Evolutionary conservation across 2,329 filamentous ascomycete genomes (phyloP).

Genomic region (Fusarium piperis): DNA sequence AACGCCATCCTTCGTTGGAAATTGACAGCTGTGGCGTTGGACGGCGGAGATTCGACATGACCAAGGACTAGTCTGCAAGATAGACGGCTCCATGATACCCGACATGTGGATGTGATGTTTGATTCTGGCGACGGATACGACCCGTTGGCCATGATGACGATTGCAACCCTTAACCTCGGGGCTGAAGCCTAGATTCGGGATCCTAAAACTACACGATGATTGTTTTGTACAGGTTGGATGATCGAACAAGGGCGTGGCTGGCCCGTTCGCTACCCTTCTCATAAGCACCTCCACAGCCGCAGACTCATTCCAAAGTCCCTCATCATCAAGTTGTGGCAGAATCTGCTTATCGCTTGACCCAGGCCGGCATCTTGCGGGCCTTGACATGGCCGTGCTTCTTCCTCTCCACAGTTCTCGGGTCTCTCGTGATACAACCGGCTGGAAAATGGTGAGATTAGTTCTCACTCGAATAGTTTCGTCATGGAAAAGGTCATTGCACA

Average conservation of each 20-base stretch:
- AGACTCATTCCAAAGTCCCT: slow-evolving; percentile 25
- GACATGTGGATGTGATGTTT: background rate
- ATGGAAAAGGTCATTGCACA: slow-evolving; percentile 48
- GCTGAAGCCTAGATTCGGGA: slow-evolving; percentile 22
- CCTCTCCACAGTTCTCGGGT: slow-evolving; percentile 91
- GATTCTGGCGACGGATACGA: slow-evolving; percentile 7
- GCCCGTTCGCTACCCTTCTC: slow-evolving; percentile 29
- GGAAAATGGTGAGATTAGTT: slow-evolving; percentile 55
- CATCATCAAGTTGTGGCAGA: slow-evolving; percentile 17
- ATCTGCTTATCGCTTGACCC: slow-evolving; percentile 81
- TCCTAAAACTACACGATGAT: slow-evolving; percentile 43
- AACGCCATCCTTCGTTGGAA: slow-evolving; percentile 3
- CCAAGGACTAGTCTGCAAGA: background rate
- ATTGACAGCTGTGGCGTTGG: background rate
- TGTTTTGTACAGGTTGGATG: slow-evolving; percentile 40
- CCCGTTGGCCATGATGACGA: slow-evolving; percentile 4
- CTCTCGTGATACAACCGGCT: slow-evolving; percentile 94
- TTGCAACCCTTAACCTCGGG: slow-evolving; percentile 13
- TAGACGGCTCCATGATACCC: background rate
- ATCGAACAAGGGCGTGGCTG: slow-evolving; percentile 13
- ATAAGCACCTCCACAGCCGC: slow-evolving; percentile 26
- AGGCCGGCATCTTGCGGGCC: slow-evolving; percentile 96
- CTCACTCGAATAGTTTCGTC: slow-evolving; percentile 19
- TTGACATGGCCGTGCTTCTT: slow-evolving; percentile 98
- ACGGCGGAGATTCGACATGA: background rate